Evolutionary conservation across 805 yeast genomes (phyloP), one percentile per base, ranked within the genome.

Genomic region (Lipomyces orientalis): DNA sequence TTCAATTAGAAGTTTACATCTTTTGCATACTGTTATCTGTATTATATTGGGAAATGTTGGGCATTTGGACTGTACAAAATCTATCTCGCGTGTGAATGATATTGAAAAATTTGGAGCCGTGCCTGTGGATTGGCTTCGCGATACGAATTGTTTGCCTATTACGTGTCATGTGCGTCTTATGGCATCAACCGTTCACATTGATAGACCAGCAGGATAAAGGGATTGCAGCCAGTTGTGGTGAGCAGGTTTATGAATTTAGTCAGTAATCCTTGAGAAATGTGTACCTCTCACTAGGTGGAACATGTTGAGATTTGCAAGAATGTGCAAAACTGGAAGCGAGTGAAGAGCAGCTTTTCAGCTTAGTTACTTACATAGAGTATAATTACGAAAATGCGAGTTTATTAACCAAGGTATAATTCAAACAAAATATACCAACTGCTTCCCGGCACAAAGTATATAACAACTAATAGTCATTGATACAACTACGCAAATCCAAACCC

Each of bases 401-500:
- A 43, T 43, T 43, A 43, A 43, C 49, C 49, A 43, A 43, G 49
- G 49, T n/a, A 43, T 43, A 43, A 43, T 43, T 43, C 49, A 43
- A 43, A 43, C 19, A 43, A 43, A 19, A 43, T 43, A 43, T 43
- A 43, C 49, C 49, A 43, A 16, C n/a, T 43, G 49, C 5, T 43
- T 22, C 49, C 19, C 49, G 16, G 49, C n/a, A 43, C 49, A 43
- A 43, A 43, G 49, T 43, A 43, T 43, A 43, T 43, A 43, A 43
- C 49, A 43, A n/a, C n/a, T 43, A 43, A 37, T 37, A 9, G 19
- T 43, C 16, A 3, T 43, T 43, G 14, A 4, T 43, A 43, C 49
- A 43, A 43, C 49, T 43, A 85, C 14, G 94, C 96, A 76, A 93
- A 84, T 12, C 98, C 98, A 80, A 95, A 95, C 2, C 98, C 98